Conservation (phyloP, 2,329 filamentous ascomycete genomes). For the Alternaria angustiovoidea region DNA sequence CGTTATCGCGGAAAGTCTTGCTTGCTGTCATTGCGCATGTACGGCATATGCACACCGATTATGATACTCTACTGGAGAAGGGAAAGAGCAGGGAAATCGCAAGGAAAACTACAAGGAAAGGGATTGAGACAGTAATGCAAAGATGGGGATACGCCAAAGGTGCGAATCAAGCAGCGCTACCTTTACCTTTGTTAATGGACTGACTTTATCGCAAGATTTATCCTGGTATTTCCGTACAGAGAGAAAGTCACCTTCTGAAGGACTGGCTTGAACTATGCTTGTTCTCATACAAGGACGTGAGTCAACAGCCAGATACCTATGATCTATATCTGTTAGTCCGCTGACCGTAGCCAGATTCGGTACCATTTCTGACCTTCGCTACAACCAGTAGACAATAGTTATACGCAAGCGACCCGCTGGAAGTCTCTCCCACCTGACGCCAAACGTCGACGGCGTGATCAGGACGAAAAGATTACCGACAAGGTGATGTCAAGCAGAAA, state of each 20-base stretch:
- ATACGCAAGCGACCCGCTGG: not conserved
- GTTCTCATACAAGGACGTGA: not conserved
- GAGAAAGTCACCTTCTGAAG: not conserved
- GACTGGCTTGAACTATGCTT: not conserved
- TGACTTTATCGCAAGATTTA: conserved; percentile 2
- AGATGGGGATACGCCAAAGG: conserved; percentile 39
- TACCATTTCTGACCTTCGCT: not conserved
- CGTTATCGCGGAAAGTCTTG: conserved; percentile 51
- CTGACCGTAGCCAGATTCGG: not conserved
- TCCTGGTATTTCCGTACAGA: conserved; percentile 11
- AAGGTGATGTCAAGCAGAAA: not conserved
- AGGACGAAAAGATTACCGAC: not conserved
- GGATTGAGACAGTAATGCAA: conserved; percentile 31
- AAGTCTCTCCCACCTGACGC: not conserved
- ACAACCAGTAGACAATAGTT: not conserved
- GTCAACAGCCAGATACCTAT: not conserved
- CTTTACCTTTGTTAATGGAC: not conserved
- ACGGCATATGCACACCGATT: conserved; percentile 59
- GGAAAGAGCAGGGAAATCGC: conserved; percentile 31
- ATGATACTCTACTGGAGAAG: conserved; percentile 53
- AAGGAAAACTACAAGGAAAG: conserved; percentile 30
- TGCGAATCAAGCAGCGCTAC: conserved; percentile 32
- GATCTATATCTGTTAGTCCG: not conserved
- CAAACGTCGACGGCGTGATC: not conserved
- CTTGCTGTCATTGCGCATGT: conserved; percentile 61